Conservation (phyloP, 495 filamentous ascomycete genomes). For the Penicillium steckii region DNA sequence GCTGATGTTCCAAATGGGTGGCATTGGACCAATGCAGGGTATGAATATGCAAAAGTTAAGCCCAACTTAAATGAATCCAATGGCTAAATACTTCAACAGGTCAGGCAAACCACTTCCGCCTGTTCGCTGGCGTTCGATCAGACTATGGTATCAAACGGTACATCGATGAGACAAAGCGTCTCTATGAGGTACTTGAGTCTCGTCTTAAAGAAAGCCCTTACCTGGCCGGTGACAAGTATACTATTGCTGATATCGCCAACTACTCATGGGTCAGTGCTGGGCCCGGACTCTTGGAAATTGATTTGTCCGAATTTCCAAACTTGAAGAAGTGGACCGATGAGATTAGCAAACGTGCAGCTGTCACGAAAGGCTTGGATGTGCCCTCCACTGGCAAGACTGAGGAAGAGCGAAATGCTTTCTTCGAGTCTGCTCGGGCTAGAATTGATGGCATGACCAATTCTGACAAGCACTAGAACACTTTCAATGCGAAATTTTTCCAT, state of each 20-base stretch:
- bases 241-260: constrained; percentile 43
- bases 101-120: constrained; percentile 43
- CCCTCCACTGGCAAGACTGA: constrained; percentile 18
- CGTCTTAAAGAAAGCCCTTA: constrained; percentile 43
- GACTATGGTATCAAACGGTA: constrained; percentile 44
- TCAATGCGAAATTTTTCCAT: neutral
- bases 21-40: constrained; percentile 43
- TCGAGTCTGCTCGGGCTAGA: constrained; percentile 28
- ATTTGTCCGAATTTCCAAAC: constrained; percentile 37
- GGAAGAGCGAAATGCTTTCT: constrained; percentile 31
- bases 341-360: constrained; percentile 31
- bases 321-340: constrained; percentile 32
- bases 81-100: constrained; percentile 18
- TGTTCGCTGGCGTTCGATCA: constrained; percentile 34
- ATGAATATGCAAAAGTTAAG: neutral
- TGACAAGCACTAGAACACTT: constrained; percentile 31
- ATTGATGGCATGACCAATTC: constrained; percentile 27
- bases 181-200: constrained; percentile 42
- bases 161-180: constrained; percentile 36
- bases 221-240: constrained; percentile 39
- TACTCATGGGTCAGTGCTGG: constrained; percentile 34
- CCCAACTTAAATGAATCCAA: neutral
- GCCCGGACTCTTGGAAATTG: constrained; percentile 23
- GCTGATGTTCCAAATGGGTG: constrained; percentile 46
- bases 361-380: constrained; percentile 27